Evolutionary conservation across 164 flowering plant species (phyloP).

Genomic region (Aristolochia californica): DNA sequence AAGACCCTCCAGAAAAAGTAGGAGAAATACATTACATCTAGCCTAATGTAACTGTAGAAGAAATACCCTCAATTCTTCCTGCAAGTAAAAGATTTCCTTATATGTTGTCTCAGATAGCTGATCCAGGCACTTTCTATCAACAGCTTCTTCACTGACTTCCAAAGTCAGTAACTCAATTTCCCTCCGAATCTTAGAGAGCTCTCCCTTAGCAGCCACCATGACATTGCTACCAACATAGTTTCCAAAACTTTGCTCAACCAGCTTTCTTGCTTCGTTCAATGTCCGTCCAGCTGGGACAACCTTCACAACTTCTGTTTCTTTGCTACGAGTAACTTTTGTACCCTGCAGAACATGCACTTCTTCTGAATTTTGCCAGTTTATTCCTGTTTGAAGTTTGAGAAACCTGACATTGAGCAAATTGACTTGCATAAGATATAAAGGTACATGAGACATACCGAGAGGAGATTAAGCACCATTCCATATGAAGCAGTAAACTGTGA

Average conservation of each 20-base stretch:
- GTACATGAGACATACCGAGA: conserved; percentile 40
- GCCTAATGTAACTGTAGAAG: background rate
- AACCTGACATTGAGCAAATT: background rate
- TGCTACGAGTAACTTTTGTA: conserved; percentile 52
- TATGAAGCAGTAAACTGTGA: conserved; percentile 97
- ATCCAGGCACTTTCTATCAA: conserved; percentile 59
- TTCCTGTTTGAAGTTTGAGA: background rate
- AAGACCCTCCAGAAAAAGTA: no score
- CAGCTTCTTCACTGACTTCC: conserved; percentile 69
- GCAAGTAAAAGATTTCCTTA: conserved; percentile 63
- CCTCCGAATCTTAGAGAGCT: conserved; percentile 52
- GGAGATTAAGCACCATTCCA: conserved; percentile 98
- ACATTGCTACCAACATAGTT: conserved; percentile 96
- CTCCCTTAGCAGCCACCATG: conserved; percentile 87
- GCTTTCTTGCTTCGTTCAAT: conserved; percentile 87
- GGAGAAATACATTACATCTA: no score
- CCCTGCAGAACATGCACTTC: conserved; percentile 30
- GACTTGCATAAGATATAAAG: background rate
- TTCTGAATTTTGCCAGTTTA: no score
- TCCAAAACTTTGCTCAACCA: conserved; percentile 93
- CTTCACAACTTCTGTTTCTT: conserved; percentile 34
- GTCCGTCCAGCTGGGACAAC: conserved; percentile 52
- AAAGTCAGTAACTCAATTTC: conserved; percentile 54
- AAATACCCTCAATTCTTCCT: conserved; percentile 64
- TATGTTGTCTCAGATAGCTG: conserved; percentile 54